Evolutionary conservation across 73 alveolate species (phyloP).

Genomic region (Tetrahymena borealis): DNA sequence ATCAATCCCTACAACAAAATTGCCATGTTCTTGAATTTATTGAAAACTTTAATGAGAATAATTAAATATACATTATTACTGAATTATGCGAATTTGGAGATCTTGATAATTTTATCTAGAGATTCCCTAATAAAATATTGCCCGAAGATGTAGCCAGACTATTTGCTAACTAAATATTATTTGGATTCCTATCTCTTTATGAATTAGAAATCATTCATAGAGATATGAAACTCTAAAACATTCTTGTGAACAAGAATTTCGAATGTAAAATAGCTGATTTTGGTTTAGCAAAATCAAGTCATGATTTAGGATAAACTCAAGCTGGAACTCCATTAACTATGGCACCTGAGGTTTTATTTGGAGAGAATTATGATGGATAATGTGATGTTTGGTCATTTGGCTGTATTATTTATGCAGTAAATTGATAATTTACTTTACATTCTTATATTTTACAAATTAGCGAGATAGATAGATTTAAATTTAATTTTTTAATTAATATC

Average conservation of each 20-base stretch:
- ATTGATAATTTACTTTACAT: too few relatives aligned
- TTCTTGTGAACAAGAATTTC: slow-evolving; percentile 5
- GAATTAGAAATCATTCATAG: slow-evolving; percentile 12
- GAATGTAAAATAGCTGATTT: slow-evolving; percentile 47
- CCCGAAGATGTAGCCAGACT: slow-evolving; percentile 15
- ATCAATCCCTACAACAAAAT: background rate
- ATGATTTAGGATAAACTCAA: background rate
- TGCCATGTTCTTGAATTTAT: background rate
- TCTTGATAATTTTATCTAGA: background rate
- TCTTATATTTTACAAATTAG: too few relatives aligned
- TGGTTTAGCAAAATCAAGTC: slow-evolving; percentile 68
- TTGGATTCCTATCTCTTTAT: slow-evolving; percentile 6
- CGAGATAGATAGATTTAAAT: background rate
- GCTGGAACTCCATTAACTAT: background rate
- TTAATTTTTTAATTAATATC: background rate
- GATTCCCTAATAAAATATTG: background rate
- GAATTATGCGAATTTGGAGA: background rate
- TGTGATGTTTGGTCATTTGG: background rate
- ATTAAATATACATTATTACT: background rate
- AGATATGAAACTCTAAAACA: slow-evolving; percentile 20
- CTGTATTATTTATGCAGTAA: background rate
- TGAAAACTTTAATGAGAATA: background rate
- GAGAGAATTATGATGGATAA: background rate
- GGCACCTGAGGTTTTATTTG: background rate
- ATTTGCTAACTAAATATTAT: background rate